Evolutionary conservation across 1,139 yeast species (phyloP).

Genomic region (Candida tetrigidarum): DNA sequence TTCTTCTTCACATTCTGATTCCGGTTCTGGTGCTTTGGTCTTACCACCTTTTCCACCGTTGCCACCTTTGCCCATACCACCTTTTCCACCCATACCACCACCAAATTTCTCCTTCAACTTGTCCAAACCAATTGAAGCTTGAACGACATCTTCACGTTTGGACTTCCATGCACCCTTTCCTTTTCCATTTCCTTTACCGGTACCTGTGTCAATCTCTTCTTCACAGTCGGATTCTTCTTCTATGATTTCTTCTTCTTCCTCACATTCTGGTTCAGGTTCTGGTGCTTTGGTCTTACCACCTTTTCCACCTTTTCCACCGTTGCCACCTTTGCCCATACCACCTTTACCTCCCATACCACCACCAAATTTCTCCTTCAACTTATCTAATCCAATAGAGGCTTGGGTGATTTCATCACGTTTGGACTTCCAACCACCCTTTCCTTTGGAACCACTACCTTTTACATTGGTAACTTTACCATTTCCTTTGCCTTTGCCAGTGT

Average conservation of each 20-base stretch:
- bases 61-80: not conserved
- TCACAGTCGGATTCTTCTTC: not conserved
- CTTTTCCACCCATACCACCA: not conserved
- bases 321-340: constrained; percentile 6
- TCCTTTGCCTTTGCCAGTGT: too few species aligned
- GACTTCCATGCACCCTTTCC: not conserved
- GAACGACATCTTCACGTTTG: constrained; percentile 1
- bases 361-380: not conserved
- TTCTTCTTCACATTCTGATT: too few species aligned
- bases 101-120: too few species aligned
- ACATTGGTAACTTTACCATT: not conserved
- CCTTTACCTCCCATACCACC: too few species aligned
- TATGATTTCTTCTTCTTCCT: not conserved
- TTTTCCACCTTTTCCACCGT: constrained; percentile 5
- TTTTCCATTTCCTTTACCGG: not conserved
- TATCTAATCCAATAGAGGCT: not conserved
- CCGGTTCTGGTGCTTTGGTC: too few species aligned
- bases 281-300: constrained; percentile 3
- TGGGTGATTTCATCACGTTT: not conserved
- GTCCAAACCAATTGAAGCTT: too few species aligned
- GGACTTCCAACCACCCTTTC: not conserved
- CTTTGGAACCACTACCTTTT: not conserved
- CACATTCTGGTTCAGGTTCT: not conserved
- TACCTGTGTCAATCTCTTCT: too few species aligned
- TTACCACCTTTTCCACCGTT: constrained; percentile 1